Evolutionary conservation across 139 green algal species (phyloP).

Genomic region (Auxenochlorella pyrenoidosa): DNA sequence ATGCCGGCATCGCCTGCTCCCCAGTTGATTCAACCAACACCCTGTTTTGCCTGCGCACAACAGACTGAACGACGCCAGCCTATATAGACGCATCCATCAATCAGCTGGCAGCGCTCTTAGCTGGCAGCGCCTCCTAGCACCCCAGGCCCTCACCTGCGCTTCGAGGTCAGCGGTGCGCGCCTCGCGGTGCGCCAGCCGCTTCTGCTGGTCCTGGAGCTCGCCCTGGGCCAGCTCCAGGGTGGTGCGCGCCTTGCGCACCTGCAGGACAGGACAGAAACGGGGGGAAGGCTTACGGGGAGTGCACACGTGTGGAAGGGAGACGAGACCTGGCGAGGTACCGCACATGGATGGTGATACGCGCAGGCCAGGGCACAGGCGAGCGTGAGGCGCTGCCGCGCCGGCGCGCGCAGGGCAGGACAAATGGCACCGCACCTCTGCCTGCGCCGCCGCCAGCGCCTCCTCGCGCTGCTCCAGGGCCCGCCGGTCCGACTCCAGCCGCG

Average conservation of each 20-base stretch:
- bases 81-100: neutral
- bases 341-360: too few species aligned
- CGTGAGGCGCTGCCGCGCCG: too few species aligned
- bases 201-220: conserved; percentile 39
- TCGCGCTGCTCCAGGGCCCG: conserved; percentile 33
- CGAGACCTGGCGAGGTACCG: neutral
- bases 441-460: conserved; percentile 29
- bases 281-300: neutral
- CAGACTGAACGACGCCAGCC: too few species aligned
- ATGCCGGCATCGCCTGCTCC: too few species aligned
- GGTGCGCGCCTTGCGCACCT: conserved; percentile 44
- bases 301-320: neutral
- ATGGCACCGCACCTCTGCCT: conserved; percentile 26
- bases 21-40: too few species aligned
- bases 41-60: too few species aligned
- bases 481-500: conserved; percentile 31
- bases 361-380: too few species aligned
- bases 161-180: conserved; percentile 33
- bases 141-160: neutral
- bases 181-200: conserved; percentile 37
- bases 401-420: too few species aligned
- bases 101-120: neutral
- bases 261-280: neutral
- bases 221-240: conserved; percentile 41
- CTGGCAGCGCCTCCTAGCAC: neutral